Evolutionary conservation across 2,329 filamentous ascomycete species (phyloP), one percentile per base, ranked within the genome.

Genomic region (Botryotinia convoluta): DNA sequence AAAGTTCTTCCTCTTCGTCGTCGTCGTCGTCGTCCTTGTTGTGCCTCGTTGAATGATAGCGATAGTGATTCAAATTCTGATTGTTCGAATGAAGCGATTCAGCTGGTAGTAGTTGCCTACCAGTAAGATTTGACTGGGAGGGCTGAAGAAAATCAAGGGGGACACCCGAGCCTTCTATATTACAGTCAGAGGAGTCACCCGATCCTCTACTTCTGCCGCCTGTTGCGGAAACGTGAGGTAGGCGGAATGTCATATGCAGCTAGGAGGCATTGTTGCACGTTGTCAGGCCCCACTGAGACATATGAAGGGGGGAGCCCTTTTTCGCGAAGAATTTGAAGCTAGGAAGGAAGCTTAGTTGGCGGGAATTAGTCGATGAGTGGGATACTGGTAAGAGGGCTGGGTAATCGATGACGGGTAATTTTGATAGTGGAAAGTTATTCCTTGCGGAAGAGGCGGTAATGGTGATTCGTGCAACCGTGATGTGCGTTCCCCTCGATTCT

Each of bases 1-100:
- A 78, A 65, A 78, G 77, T 59, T 79, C 75, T 51, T 76, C 74
- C 48, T 77, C 74, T 35, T 77, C 75, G 26, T 71, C 39, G 26
- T 74, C 75, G 26, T 71, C 39, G 26, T 74, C 68, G 48, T 75
- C 71, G n/a, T 8, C n/a, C n/a, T 74, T 54, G 60, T 73, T 37
- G n/a, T 62, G 72, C 22, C 22, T 59, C 63, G 75, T 68, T 45
- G 57, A 51, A 32, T 48, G 20, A 39, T 42, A 57, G 22, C 37
- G 65, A 57, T 16, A 16, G 61, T 67, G 60, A 32, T 57, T 57
- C 9, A 9, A n/a, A 45, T 14, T 51, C 32, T 42, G 69, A 20
- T 26, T 14, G n/a, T 68, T 8, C 5, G 37, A 9, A 51, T 22
- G 5, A 12, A 42, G 65, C 32, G n/a, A 16, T 68, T 57, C n/a